Evolutionary conservation across 2,329 filamentous ascomycete genomes (phyloP).

Genomic region (Fusarium sp.): DNA sequence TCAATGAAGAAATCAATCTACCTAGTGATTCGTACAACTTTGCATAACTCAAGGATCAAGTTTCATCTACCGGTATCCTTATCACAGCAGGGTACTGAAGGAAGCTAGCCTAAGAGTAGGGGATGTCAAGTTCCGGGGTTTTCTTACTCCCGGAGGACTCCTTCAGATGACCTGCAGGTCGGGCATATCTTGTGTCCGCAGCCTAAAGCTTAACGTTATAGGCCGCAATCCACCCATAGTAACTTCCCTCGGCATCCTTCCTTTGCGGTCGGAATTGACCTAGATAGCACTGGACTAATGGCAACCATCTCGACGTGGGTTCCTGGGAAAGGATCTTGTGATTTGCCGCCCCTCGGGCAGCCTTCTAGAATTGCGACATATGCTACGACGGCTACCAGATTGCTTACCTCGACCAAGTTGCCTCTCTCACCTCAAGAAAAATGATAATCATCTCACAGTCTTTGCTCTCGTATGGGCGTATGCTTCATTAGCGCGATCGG

Average conservation of each 20-base stretch:
- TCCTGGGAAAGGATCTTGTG: neutral
- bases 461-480: conserved; percentile 28
- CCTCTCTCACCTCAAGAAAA: neutral
- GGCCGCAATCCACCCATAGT: too few species aligned
- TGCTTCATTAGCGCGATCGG: conserved; percentile 22
- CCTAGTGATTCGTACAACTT: neutral
- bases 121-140: too few species aligned
- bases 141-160: too few species aligned
- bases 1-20: neutral
- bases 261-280: neutral
- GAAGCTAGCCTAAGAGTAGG: too few species aligned
- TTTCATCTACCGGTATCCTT: neutral
- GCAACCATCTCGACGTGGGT: neutral
- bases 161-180: too few species aligned
- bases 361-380: neutral
- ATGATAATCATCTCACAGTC: neutral
- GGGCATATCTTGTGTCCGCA: too few species aligned
- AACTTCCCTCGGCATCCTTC: conserved; percentile 3
- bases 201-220: too few species aligned
- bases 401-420: neutral
- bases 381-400: neutral
- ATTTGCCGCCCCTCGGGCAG: neutral
- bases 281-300: neutral
- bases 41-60: neutral
- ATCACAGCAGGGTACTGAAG: too few species aligned